phyloP scores from a whole-genome alignment of 1,284 basidiomycete species.

The Leccinum subrobustum region DNA sequence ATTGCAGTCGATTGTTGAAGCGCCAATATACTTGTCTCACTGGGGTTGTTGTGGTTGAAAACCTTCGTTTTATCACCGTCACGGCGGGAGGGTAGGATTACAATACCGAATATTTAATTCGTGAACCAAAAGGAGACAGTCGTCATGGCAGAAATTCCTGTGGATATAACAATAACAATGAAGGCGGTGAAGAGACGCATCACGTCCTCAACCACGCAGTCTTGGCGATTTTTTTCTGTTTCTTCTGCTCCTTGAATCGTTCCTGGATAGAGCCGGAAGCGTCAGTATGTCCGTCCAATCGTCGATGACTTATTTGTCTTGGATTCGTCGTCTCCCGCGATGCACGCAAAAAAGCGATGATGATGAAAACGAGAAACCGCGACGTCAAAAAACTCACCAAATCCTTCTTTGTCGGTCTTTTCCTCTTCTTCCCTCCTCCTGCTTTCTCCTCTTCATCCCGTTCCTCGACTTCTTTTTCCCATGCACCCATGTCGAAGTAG shows the following conservation, averaged over 20 bases:
- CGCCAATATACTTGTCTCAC: not conserved
- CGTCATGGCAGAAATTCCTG: not conserved
- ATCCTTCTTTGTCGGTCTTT: constrained; percentile 81
- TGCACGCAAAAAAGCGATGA: constrained; percentile 19
- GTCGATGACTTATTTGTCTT: constrained; percentile 18
- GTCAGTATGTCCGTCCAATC: constrained; percentile 26
- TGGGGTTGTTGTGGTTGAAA: not conserved
- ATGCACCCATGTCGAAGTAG: constrained; percentile 84
- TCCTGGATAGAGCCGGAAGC: constrained; percentile 51
- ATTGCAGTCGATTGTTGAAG: too few relatives aligned
- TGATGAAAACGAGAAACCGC: constrained; percentile 7
- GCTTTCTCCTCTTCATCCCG: constrained; percentile 55
- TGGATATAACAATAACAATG: not conserved
- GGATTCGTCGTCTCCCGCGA: constrained; percentile 21
- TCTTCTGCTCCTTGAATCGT: constrained; percentile 84
- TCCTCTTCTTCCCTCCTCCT: constrained; percentile 66
- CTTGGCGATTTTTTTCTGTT: constrained; percentile 79
- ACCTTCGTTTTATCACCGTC: not conserved
- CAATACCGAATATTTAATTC: constrained; percentile 4
- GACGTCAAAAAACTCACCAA: constrained; percentile 49
- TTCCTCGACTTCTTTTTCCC: constrained; percentile 71
- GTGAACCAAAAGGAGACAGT: not conserved
- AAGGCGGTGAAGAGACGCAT: not conserved
- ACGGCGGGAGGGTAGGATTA: not conserved
- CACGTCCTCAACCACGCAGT: constrained; percentile 84